Base-by-base conservation (phyloP, 495 filamentous ascomycete species). In the Lineolata rhizophorae region DNA sequence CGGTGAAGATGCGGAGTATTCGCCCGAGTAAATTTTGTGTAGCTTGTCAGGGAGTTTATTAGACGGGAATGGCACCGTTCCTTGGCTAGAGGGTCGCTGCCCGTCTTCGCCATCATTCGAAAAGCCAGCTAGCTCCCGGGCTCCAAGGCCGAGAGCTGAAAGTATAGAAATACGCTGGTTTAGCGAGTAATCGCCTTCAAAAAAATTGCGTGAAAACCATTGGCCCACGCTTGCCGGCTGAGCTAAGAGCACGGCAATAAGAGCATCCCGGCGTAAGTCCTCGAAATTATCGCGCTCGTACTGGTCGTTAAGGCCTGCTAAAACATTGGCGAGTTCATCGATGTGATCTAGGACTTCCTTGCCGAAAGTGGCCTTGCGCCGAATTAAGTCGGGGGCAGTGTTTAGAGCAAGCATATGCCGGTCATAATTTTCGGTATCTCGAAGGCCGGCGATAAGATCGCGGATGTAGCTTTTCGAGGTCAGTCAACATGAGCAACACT, bases 161-260 rank as follows among this genome's bases (percentile, higher is more conserved):
- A 95, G 71, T 22, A 94, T 61, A 0, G 75, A 68, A 8, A 73
- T 74, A 20, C 87, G 64, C 44, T 95, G 85, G 0, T 67, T 62
- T 29, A 94, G 58, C 0, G 82, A 91, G 42, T 85, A 78, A 40
- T 95, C 90, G 6, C 83, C 90, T 24, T 76, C 74, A 46, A 91
- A 95, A 53, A 85, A 91, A 0, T 76, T 72, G 34, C 69, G 71
- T 1, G 76, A 65, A 35, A 92, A 79, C 73, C 80, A 85, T 21
- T 62, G 72, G 2, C 71, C 83, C 69, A 92, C 80, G 28, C 61
- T 62, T 13, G 67, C 47, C 0, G 90, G 82, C 40, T 76, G 64
- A 1, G 78, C 71, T 14, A 85, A 61, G 5, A 92, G 56, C 20
- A 91, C 44, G 0, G 83, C 79, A 18, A 94, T 72, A 64, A 95